phyloP scores from a whole-genome alignment of 164 flowering plant genomes.

The Aristolochia contorta region DNA sequence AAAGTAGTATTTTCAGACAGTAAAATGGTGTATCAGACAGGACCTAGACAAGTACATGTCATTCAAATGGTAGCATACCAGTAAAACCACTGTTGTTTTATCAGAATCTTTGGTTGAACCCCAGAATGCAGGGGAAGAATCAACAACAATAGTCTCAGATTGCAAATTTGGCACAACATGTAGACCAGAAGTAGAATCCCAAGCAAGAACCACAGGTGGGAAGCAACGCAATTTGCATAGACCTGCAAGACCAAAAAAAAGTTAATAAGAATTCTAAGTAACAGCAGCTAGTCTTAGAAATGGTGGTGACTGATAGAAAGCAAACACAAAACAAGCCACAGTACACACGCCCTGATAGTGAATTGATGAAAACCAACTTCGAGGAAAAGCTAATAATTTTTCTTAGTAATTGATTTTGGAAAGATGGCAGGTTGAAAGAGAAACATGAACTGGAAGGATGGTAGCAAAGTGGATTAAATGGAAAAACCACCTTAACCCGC shows the following conservation, averaged over 20 bases:
- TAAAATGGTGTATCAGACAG: neutral
- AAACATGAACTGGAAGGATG: no score
- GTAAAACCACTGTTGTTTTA: slow-evolving; percentile 53
- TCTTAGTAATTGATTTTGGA: no score
- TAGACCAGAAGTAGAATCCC: slow-evolving; percentile 87
- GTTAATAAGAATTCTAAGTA: neutral
- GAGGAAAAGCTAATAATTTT: no score
- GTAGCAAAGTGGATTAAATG: no score
- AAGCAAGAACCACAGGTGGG: slow-evolving; percentile 91
- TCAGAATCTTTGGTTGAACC: slow-evolving; percentile 56
- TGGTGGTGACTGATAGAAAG: no score
- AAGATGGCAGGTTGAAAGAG: no score
- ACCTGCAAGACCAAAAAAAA: slow-evolving; percentile 33
- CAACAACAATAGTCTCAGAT: slow-evolving; percentile 68
- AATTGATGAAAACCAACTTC: no score
- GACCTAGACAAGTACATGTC: neutral
- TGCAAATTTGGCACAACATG: slow-evolving; percentile 69
- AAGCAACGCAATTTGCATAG: slow-evolving; percentile 94
- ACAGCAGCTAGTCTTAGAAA: no score
- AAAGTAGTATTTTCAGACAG: neutral
- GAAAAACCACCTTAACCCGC: no score
- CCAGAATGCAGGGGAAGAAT: slow-evolving; percentile 88
- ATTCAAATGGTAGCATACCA: slow-evolving; percentile 36
- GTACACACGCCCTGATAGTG: no score
- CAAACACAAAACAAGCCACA: no score